These are phyloP conservation scores for Elsinoe necatrix DNA, from an alignment of 2,329 filamentous ascomycete genomes.

Conservation along the genomic window DNA sequence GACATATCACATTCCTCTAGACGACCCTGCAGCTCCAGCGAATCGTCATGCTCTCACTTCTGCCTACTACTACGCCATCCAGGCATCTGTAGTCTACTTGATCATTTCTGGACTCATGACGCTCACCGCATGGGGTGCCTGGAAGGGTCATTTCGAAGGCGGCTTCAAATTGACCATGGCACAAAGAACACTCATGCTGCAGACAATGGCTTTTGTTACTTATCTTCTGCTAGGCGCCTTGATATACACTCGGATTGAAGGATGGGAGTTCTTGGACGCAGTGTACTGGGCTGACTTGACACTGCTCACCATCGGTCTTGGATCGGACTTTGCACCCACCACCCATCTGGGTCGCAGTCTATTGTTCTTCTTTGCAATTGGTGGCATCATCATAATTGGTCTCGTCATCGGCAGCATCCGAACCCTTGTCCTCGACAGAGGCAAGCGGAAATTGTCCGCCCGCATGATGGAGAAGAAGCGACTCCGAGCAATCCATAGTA, in stretches of 20 bases:
- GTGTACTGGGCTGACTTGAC: constrained; percentile 52
- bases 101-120: constrained; percentile 48
- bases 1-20: constrained; percentile 34
- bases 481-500: constrained; percentile 33
- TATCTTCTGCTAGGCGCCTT: constrained; percentile 42
- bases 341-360: constrained; percentile 44
- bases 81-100: constrained; percentile 50
- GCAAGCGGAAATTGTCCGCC: constrained; percentile 43
- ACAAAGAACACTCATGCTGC: constrained; percentile 49
- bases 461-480: constrained; percentile 43
- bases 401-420: constrained; percentile 48
- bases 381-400: constrained; percentile 48
- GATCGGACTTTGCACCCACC: constrained; percentile 39
- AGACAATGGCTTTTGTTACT: constrained; percentile 43
- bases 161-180: constrained; percentile 49
- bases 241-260: constrained; percentile 42
- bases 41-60: constrained; percentile 42
- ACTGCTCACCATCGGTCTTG: constrained; percentile 47
- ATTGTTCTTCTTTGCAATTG: constrained; percentile 47
- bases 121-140: constrained; percentile 49
- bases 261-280: constrained; percentile 46
- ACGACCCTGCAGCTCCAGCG: constrained; percentile 17
- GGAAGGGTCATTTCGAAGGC: constrained; percentile 45
- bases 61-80: constrained; percentile 53
- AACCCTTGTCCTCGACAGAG: constrained; percentile 42